Base-by-base conservation (phyloP, 2,329 filamentous ascomycete genomes). In the Cylindrodendrum hubeiense region DNA sequence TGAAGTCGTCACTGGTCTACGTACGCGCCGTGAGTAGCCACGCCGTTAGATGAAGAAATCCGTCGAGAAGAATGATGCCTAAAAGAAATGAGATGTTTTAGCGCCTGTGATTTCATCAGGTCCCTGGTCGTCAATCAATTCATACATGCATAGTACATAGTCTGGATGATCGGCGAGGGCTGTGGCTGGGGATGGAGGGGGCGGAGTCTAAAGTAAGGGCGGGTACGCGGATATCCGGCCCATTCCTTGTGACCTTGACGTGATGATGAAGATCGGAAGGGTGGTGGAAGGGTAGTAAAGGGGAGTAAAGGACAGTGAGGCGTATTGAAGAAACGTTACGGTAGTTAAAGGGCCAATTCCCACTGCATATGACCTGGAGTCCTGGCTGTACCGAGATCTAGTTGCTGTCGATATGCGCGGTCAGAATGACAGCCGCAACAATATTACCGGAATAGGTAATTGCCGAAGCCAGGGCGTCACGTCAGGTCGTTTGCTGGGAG, bases 181-280 rank as follows among this genome's bases (percentile, higher is more conserved):
- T 33, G 7, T 34, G 37, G 37, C 37, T 39, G 30, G 39, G 17
- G 49, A 22, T 17, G 21, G 21, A 39, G 34, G 41, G 37, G 58
- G 49, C 12, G 3, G 41, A 28, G 30, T 54, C 43, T 63, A 63
- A 59, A 53, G 46, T 63, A 54, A 59, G 60, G 59, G 49, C 49
- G 54, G 60, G 30, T 33, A 33, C 19, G 17, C 44, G 19, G n/a
- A 26, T 37, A 39, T 53, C 41, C 49, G 51, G 43, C 19, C 15
- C 26, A n/a, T 52, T 44, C 34, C 41, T 47, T 26, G 34, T 53
- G 22, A 28, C 46, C 28, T 13, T 19, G 9, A 9, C 21, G 26
- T 21, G 26, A 3, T 15, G 6, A 33, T 28, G n/a, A 50, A 17
- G 24, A 47, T n/a, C 24, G 24, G 3, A 47, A n/a, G 7, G 17